Base-by-base conservation (phyloP, 805 yeast genomes). In the Geotrichum ghanense region DNA sequence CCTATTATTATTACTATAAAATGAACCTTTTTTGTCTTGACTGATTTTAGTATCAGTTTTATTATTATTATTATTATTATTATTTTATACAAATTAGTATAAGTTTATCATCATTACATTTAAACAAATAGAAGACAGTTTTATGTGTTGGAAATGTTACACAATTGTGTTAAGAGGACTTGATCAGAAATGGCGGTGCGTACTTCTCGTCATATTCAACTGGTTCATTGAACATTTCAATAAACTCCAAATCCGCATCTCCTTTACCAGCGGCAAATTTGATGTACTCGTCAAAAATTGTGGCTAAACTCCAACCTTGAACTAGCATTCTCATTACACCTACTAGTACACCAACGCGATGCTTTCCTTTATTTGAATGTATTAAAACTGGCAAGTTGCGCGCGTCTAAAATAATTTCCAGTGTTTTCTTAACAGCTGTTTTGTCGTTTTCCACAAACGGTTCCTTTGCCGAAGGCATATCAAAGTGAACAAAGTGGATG, bases 321-420 rank as follows among this genome's bases (percentile, higher is more conserved):
- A 88, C 66, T 45, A 83, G 62, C 59, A 86, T 87, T 43, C 98
- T 68, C 73, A 90, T 79, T 24, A 87, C 72, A 0, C 96, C 98
- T n/a, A 89, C 94, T 39, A 89, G 69, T 1, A 92, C 89, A 0
- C 97, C 97, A 2, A 87, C 89, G 40, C 98, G 66, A 61, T 90
- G 98, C 62, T 92, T 92, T n/a, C 98, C 98, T 67, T 90, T 90
- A 63, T 92, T 87, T 2, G 96, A 87, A 62, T 92, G 97, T 10
- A 90, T 75, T 48, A 90, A 69, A 10, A 90, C 78, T 1, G 98
- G 98, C 60, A 83, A 86, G 60, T 88, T 88, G 12, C 79, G 76
- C 20, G 56, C 40, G 49, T 68, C 71, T 14, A 59, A 47, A 3
- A 68, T 53, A 6, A 63, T 45, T 34, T 55, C 51, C 42, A 68